Evolutionary conservation across 148 eudicot genomes (phyloP).

Genomic region (Gaultheria prostrata): DNA sequence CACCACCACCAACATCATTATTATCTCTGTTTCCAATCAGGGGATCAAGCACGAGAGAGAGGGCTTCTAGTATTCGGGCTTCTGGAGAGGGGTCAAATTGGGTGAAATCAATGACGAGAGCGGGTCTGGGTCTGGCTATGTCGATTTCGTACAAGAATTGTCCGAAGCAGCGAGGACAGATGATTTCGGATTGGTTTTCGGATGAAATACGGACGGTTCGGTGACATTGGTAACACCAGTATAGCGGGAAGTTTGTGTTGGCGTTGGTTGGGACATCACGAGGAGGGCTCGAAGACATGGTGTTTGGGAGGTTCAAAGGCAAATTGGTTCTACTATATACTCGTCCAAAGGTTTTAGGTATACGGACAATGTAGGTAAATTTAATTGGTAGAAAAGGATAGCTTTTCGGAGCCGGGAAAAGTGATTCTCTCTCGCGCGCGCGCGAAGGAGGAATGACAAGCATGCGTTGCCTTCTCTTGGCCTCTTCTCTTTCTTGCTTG

Average conservation of each 20-base stretch:
- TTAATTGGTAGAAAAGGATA: conserved; percentile 13
- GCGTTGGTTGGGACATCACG: conserved; percentile 14
- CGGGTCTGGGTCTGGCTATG: conserved; percentile 37
- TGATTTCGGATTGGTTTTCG: conserved; percentile 34
- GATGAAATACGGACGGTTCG: conserved; percentile 54
- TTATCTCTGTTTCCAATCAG: conserved; percentile 1
- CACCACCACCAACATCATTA: conserved; percentile 12
- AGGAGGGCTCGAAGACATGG: conserved; percentile 46
- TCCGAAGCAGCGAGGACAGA: conserved; percentile 77
- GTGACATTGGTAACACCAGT: conserved; percentile 88
- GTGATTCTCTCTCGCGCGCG: conserved; percentile 27
- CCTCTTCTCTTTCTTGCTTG: conserved; percentile 17
- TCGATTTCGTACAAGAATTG: conserved; percentile 61
- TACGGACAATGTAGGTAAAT: neutral
- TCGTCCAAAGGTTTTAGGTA: neutral
- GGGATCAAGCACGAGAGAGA: conserved; percentile 60
- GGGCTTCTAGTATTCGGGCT: conserved; percentile 66
- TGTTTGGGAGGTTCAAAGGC: neutral
- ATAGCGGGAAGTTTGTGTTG: conserved; percentile 37
- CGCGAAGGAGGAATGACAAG: neutral
- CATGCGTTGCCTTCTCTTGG: conserved; percentile 10
- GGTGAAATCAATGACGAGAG: conserved; percentile 36
- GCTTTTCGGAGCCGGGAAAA: conserved; percentile 21
- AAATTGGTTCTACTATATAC: neutral
- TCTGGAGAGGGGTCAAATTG: conserved; percentile 66